These are phyloP conservation scores for Colletotrichum siamense DNA, from an alignment of 2,329 filamentous ascomycete genomes.

Conservation along the genomic window DNA sequence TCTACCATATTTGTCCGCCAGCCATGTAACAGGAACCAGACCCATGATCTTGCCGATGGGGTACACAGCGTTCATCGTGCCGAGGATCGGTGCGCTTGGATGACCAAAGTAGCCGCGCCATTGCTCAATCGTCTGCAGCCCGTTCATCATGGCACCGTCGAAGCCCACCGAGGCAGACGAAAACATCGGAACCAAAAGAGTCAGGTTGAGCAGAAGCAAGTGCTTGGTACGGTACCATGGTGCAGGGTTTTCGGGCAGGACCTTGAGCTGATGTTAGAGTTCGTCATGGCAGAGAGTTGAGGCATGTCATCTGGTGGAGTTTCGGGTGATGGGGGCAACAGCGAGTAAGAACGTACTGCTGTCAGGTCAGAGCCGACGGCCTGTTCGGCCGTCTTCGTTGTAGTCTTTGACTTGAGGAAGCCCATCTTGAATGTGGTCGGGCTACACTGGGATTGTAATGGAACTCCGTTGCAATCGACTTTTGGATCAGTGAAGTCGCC, in stretches of 20 bases:
- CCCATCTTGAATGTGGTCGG: constrained; percentile 6
- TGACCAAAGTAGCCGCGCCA: constrained; percentile 41
- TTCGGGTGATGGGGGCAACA: neutral
- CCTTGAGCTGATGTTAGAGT: constrained; percentile 21
- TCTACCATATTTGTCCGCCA: constrained; percentile 42
- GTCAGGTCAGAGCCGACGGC: constrained; percentile 10
- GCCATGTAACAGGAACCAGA: neutral
- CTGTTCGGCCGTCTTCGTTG: neutral
- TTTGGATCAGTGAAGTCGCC: constrained; percentile 1
- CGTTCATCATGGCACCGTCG: constrained; percentile 38
- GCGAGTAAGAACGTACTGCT: neutral
- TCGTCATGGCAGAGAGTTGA: neutral
- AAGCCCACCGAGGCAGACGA: constrained; percentile 49
- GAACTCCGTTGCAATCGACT: neutral
- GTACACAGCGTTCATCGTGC: constrained; percentile 20
- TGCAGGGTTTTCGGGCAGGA: constrained; percentile 44
- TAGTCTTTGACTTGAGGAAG: neutral
- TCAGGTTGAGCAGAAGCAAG: constrained; percentile 47
- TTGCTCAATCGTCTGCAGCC: constrained; percentile 38
- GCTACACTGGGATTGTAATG: neutral
- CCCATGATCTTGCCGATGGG: constrained; percentile 19
- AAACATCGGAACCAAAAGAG: constrained; percentile 47
- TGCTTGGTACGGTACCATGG: constrained; percentile 48
- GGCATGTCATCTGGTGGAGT: neutral
- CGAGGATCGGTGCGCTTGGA: constrained; percentile 1